These are phyloP conservation scores for Dictyostelium capitatum DNA, from an alignment of 78 protist species.

Conservation along the genomic window DNA sequence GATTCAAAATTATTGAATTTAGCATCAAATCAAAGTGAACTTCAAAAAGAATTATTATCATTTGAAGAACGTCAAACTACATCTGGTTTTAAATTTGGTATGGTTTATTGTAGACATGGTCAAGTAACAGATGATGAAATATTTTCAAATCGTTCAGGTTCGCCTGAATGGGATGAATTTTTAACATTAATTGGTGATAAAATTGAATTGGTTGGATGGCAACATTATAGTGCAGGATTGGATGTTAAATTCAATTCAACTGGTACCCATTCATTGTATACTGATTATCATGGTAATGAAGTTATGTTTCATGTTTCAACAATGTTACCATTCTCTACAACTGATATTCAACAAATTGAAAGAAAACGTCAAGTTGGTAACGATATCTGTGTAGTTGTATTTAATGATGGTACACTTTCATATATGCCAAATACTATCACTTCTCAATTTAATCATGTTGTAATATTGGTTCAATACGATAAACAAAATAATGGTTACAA, in stretches of 20 bases:
- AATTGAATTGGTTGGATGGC: conserved; percentile 82
- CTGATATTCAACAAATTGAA: conserved; percentile 67
- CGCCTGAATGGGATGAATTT: conserved; percentile 69
- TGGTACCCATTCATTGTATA: conserved; percentile 81
- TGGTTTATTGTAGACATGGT: conserved; percentile 67
- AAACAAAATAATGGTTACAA: conserved; percentile 38
- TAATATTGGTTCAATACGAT: conserved; percentile 58
- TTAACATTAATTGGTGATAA: conserved; percentile 70
- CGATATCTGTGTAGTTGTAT: conserved; percentile 74
- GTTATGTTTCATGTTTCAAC: conserved; percentile 85
- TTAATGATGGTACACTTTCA: conserved; percentile 64
- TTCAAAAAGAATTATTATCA: conserved; percentile 59
- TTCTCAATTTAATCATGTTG: conserved; percentile 78
- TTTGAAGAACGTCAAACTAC: conserved; percentile 78
- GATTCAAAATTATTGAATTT: conserved; percentile 22
- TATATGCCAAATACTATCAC: conserved; percentile 57
- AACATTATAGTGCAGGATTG: conserved; percentile 83
- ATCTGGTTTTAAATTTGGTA: conserved; percentile 81
- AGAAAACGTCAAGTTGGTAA: conserved; percentile 84
- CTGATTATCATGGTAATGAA: conserved; percentile 65
- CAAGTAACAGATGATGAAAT: conserved; percentile 68
- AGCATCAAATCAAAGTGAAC: conserved; percentile 53
- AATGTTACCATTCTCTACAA: conserved; percentile 50
- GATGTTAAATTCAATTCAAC: conserved; percentile 79
- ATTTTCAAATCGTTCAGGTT: conserved; percentile 57